Conservation (phyloP, 495 filamentous ascomycete species). For the Tetracladium marchalianum region DNA sequence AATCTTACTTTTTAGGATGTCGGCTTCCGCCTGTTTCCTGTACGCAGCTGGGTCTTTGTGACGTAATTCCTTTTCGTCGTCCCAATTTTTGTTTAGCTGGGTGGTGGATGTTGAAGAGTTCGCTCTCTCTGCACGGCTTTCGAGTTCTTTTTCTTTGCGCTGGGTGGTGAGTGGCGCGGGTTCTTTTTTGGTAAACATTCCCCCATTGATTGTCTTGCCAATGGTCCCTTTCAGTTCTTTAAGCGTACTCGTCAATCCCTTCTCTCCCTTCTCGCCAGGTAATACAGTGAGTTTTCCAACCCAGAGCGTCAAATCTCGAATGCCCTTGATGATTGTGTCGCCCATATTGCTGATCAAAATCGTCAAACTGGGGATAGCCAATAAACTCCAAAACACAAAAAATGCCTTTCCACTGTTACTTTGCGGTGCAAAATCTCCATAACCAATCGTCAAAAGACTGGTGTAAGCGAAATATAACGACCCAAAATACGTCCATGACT, state of each 20-base stretch:
- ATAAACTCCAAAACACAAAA: slow-evolving; percentile 84
- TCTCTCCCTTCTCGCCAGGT: slow-evolving; percentile 52
- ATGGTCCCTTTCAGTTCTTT: slow-evolving; percentile 27
- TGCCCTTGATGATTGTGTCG: slow-evolving; percentile 61
- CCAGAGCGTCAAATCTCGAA: slow-evolving; percentile 59
- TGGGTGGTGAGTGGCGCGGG: slow-evolving; percentile 11
- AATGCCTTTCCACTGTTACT: slow-evolving; percentile 68
- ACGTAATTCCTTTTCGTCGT: slow-evolving; percentile 2
- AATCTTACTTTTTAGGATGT: slow-evolving; percentile 20
- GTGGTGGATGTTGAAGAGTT: slow-evolving; percentile 13
- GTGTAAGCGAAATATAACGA: slow-evolving; percentile 74
- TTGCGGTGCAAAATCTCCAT: slow-evolving; percentile 63
- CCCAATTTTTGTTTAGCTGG: neutral
- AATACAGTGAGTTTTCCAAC: slow-evolving; percentile 67
- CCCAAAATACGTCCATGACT: slow-evolving; percentile 71
- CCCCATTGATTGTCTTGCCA: slow-evolving; percentile 22
- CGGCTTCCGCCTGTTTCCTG: neutral
- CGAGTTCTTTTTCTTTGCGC: slow-evolving; percentile 7
- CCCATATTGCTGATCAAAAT: slow-evolving; percentile 79
- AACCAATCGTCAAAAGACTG: slow-evolving; percentile 75
- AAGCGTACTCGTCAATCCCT: slow-evolving; percentile 29
- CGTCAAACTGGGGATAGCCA: slow-evolving; percentile 74
- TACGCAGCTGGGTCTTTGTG: neutral
- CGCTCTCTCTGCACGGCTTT: slow-evolving; percentile 13
- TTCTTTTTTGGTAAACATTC: slow-evolving; percentile 4